Base-by-base conservation (phyloP, 2,329 filamentous ascomycete genomes). In the Nemania diffusa region DNA sequence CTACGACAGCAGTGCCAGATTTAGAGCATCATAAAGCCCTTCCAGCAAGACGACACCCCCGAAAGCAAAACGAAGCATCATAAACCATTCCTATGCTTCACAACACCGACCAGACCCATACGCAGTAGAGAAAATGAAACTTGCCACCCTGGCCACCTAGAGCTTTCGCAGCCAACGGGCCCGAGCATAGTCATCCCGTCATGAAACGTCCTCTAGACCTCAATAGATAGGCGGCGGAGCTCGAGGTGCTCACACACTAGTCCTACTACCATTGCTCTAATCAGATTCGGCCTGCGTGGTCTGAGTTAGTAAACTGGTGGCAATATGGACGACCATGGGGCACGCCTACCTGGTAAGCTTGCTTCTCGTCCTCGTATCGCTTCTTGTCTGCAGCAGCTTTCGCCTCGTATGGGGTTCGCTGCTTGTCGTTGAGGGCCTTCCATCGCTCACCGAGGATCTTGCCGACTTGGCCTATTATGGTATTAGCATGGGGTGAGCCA, bases 351-450 rank as follows among this genome's bases (percentile, higher is more conserved):
- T 93, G 90, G 87, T 97, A 99, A 73, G 89, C 92, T 74, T 91
- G 91, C 89, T 99, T 99, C 89, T 98, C 94, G 75, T 97, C 93
- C 82, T 98, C 95, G 81, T 98, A 99, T 70, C 96, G 91, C 91
- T 98, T 97, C 93, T 98, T 99, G 85, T 99, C 96, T 72, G 91
- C 87, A 59, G 92, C 93, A 79, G 96, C 96, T 91, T 98, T 98
- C 80, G 93, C 92, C 84, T 98, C 95, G 78, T 98, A 99, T 11
- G 96, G 96, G 71, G 87, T 84, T 77, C 95, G 94, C 83, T 98
- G 93, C 87, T 96, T 93, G 75, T 97, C 93, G 82, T 88, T 92
- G 73, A 99, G 87, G 68, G 91, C 92, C 93, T 99, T 99, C 96
- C 96, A 99, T 85, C 92, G 92, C 89, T 97, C 94, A 83, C 96